phyloP scores from a whole-genome alignment of 1,139 yeast genomes.

The Yamadazyma sp. region DNA sequence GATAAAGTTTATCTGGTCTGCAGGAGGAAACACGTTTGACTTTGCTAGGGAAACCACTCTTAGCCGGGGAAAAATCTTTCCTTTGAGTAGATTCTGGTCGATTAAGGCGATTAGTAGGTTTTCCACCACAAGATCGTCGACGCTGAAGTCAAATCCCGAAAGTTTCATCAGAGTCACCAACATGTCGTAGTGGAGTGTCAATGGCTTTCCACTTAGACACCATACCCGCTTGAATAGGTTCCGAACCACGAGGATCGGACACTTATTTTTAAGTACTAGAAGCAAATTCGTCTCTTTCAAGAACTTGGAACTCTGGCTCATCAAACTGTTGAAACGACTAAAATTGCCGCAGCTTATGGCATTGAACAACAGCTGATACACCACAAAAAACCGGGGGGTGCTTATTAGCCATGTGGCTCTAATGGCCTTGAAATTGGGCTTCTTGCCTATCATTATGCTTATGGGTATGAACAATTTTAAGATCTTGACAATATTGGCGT shows the following conservation, averaged over 20 bases:
- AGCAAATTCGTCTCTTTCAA: conserved; percentile 38
- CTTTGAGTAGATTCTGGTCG: conserved; percentile 54
- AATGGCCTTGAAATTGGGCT: conserved; percentile 37
- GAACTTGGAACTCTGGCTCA: conserved; percentile 32
- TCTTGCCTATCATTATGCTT: conserved; percentile 53
- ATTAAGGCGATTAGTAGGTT: conserved; percentile 50
- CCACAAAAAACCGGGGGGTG: conserved; percentile 28
- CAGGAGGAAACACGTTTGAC: conserved; percentile 48
- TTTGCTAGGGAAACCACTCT: conserved; percentile 50
- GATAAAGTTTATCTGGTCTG: conserved; percentile 34
- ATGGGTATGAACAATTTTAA: conserved; percentile 58
- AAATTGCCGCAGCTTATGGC: conserved; percentile 44
- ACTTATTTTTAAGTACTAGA: conserved; percentile 25
- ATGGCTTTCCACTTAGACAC: conserved; percentile 26
- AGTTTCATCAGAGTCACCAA: conserved; percentile 23
- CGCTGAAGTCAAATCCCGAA: conserved; percentile 15
- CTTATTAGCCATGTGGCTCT: conserved; percentile 16
- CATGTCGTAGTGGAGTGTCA: conserved; percentile 30
- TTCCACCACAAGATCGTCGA: conserved; percentile 39
- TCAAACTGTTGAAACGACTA: conserved; percentile 26
- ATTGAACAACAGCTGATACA: conserved; percentile 37
- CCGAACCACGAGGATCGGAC: conserved; percentile 44
- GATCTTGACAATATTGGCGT: conserved; percentile 36
- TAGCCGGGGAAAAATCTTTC: conserved; percentile 48
- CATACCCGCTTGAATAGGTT: conserved; percentile 43